phyloP scores from a whole-genome alignment of 352 stramenopile genomes.

The Phytophthora quininea region DNA sequence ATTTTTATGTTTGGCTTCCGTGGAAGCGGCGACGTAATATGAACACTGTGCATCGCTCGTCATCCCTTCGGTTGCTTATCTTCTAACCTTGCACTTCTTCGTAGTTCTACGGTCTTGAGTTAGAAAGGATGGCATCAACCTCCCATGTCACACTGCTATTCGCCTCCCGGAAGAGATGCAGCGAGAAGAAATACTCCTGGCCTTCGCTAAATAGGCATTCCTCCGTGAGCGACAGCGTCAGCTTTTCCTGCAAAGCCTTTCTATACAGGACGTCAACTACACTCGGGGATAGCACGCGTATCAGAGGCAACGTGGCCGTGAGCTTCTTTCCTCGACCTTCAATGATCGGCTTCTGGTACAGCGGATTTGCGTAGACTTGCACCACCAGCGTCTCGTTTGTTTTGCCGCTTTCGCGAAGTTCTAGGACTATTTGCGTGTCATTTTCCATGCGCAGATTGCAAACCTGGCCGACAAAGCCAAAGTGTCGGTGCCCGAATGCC shows the following conservation, averaged over 20 bases:
- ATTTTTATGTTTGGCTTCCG: conserved; percentile 3
- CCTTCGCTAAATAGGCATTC: conserved; percentile 20
- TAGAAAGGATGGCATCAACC: conserved; percentile 37
- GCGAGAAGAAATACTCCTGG: conserved; percentile 38
- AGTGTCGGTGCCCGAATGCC: conserved; percentile 33
- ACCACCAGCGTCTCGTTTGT: conserved; percentile 25
- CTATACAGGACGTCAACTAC: conserved; percentile 32
- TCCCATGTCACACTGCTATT: conserved; percentile 30
- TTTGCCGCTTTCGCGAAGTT: conserved; percentile 27
- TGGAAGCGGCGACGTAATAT: conserved; percentile 33
- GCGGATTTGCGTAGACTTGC: conserved; percentile 20
- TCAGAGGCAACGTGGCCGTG: conserved; percentile 27
- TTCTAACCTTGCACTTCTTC: no score
- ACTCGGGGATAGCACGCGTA: conserved; percentile 32
- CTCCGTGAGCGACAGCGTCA: conserved; percentile 33
- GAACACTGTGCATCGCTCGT: conserved; percentile 35
- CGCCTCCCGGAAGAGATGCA: conserved; percentile 36
- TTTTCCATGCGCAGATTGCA: conserved; percentile 5
- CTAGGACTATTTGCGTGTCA: conserved; percentile 19
- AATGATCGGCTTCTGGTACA: conserved; percentile 32
- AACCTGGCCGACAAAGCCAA: conserved; percentile 36
- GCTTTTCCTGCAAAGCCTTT: conserved; percentile 9
- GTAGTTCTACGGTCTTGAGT: no score
- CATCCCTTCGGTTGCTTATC: conserved; percentile 14
- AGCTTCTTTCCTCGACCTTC: conserved; percentile 22